phyloP scores from a whole-genome alignment of 768 basidiomycete genomes.

The Lactarius indigo region DNA sequence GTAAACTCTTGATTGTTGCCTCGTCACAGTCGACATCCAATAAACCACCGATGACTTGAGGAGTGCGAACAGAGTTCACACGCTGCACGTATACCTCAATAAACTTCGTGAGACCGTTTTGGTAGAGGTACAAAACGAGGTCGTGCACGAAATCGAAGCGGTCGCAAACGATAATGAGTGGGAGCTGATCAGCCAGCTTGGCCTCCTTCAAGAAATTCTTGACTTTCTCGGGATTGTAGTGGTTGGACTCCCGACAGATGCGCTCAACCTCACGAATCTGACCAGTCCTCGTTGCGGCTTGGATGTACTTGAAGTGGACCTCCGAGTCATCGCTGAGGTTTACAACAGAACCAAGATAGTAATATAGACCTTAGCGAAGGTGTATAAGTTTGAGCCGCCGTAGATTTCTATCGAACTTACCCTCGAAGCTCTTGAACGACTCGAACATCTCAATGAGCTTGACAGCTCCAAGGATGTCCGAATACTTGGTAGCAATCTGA shows the following conservation, averaged over 20 bases:
- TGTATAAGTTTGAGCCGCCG: neutral
- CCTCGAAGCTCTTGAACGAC: conserved; percentile 95
- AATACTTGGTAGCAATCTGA: conserved; percentile 98
- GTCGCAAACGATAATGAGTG: conserved; percentile 99
- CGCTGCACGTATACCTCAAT: conserved; percentile 99
- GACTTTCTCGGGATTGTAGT: conserved; percentile 99
- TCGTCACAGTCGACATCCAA: conserved; percentile 99
- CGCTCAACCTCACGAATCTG: conserved; percentile 99
- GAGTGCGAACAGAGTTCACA: conserved; percentile 95
- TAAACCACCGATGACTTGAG: conserved; percentile 94
- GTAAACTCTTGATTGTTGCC: conserved; percentile 87
- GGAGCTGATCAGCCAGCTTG: conserved; percentile 92
- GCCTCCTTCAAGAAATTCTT: conserved; percentile 99
- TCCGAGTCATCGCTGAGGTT: conserved; percentile 95
- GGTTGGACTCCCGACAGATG: conserved; percentile 95
- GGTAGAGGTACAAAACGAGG: conserved; percentile 96
- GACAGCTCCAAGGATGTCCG: conserved; percentile 94
- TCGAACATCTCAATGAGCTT: conserved; percentile 99
- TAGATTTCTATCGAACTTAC: conserved; percentile 36
- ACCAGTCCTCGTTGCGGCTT: conserved; percentile 95
- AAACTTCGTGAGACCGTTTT: conserved; percentile 93
- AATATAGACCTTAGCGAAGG: conserved; percentile 71
- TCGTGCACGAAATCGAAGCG: conserved; percentile 99
- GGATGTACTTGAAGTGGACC: conserved; percentile 99
- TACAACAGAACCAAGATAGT: conserved; percentile 97